Evolutionary conservation across 2,329 filamentous ascomycete species (phyloP).

Genomic region (Esteya vermicola): DNA sequence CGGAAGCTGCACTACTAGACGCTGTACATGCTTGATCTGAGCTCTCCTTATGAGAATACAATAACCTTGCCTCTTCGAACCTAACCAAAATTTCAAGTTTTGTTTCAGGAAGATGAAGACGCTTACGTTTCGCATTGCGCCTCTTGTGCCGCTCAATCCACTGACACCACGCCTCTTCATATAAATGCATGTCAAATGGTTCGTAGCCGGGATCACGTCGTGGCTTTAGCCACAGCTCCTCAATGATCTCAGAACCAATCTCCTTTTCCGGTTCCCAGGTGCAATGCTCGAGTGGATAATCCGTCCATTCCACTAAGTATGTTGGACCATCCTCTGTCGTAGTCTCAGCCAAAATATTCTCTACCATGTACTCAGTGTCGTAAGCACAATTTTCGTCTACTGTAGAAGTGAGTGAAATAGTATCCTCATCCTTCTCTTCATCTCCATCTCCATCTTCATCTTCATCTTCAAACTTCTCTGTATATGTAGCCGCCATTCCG

Average conservation of each 20-base stretch:
- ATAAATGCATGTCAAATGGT: slow-evolving; percentile 24
- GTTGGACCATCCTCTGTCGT: slow-evolving; percentile 17
- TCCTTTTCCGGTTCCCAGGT: slow-evolving; percentile 41
- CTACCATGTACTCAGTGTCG: slow-evolving; percentile 37
- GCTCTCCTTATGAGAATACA: no score
- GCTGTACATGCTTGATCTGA: no score
- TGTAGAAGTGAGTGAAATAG: slow-evolving; percentile 44
- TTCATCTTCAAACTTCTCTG: no score
- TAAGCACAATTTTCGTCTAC: slow-evolving; percentile 16
- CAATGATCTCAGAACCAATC: slow-evolving; percentile 23
- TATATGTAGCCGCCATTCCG: no score
- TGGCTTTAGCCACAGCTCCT: slow-evolving; percentile 25
- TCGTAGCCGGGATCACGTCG: slow-evolving; percentile 19
- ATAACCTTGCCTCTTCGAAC: not conserved
- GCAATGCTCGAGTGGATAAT: slow-evolving; percentile 39
- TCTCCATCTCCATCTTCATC: no score
- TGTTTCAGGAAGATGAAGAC: slow-evolving; percentile 20
- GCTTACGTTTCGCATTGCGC: slow-evolving; percentile 28
- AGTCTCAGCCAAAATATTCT: slow-evolving; percentile 36
- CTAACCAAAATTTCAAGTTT: slow-evolving; percentile 9
- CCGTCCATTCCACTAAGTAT: slow-evolving; percentile 53
- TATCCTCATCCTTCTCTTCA: slow-evolving; percentile 27
- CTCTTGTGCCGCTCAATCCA: slow-evolving; percentile 24
- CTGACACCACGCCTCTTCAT: slow-evolving; percentile 15
- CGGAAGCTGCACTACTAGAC: no score